phyloP scores from a whole-genome alignment of 225 moss, liverwort and hornwort species.

The Marchantia polymorpha region DNA sequence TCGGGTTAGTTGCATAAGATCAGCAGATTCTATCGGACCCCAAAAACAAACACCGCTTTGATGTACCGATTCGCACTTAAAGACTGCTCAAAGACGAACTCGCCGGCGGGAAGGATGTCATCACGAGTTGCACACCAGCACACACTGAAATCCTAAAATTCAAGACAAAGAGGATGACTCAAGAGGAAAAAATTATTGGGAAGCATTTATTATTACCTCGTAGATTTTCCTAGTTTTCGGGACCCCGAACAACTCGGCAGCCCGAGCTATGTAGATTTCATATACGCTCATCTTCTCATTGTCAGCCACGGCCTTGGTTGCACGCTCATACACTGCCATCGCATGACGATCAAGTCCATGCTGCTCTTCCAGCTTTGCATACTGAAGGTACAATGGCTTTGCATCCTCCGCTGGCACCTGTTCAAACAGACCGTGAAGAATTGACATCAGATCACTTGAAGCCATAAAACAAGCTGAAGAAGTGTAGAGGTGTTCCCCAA shows the following conservation, averaged over 20 bases:
- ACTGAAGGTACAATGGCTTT: slow-evolving; percentile 88
- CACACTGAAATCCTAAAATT: neutral
- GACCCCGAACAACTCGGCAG: slow-evolving; percentile 80
- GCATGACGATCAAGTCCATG: slow-evolving; percentile 89
- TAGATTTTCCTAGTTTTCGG: slow-evolving; percentile 92
- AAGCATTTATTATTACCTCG: slow-evolving; percentile 48
- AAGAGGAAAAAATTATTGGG: neutral
- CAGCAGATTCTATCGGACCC: neutral
- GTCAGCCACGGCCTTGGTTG: slow-evolving; percentile 88
- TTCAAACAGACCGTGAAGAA: neutral
- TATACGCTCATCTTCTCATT: slow-evolving; percentile 78
- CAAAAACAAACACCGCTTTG: no score
- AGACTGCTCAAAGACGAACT: neutral
- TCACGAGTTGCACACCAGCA: neutral
- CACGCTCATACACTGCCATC: slow-evolving; percentile 84
- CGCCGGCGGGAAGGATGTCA: no score
- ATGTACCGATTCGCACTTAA: neutral
- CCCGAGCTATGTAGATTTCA: slow-evolving; percentile 91
- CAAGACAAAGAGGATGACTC: neutral
- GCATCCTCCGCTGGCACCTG: slow-evolving; percentile 93
- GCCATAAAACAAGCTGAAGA: neutral
- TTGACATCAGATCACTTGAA: neutral
- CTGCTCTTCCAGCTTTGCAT: slow-evolving; percentile 93
- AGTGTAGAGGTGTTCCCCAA: no score
- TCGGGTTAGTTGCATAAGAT: neutral